Evolutionary conservation across 768 basidiomycete species (phyloP).

Genomic region (Rhodotorula babjevae): DNA sequence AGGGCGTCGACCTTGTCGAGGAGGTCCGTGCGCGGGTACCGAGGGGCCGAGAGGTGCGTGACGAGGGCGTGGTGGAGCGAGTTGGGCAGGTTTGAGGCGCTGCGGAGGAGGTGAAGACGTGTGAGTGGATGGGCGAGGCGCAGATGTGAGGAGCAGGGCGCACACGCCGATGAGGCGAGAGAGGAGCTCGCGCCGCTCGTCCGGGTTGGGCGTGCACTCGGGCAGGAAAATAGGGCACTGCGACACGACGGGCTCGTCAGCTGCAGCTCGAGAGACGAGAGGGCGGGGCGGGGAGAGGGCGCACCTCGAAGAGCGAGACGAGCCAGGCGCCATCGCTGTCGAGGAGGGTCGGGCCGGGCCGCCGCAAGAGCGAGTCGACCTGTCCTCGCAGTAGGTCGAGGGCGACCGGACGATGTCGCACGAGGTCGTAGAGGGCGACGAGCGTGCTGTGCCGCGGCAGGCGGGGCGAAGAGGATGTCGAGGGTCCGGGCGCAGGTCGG

Average conservation of each 20-base stretch:
- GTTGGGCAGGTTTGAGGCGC: constrained; percentile 9
- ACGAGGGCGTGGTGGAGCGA: constrained; percentile 18
- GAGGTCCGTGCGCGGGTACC: constrained; percentile 6
- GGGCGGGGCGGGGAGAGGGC: not conserved
- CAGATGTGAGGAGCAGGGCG: not conserved
- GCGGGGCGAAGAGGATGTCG: not conserved
- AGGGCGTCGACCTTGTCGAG: constrained; percentile 16
- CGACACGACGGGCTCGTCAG: too few species aligned
- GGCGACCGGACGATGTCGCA: not conserved
- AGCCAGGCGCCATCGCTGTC: constrained; percentile 13
- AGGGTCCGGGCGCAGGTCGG: not conserved
- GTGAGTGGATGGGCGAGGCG: too few species aligned
- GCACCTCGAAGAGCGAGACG: constrained; percentile 26
- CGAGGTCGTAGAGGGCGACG: constrained; percentile 3
- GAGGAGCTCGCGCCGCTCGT: not conserved
- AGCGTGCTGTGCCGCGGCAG: not conserved
- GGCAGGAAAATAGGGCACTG: constrained; percentile 11
- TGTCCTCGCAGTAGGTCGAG: not conserved
- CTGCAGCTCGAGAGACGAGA: too few species aligned
- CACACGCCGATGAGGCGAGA: constrained; percentile 27
- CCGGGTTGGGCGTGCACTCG: not conserved
- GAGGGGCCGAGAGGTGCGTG: constrained; percentile 3
- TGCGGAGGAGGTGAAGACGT: not conserved
- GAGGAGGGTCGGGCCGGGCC: constrained; percentile 1
- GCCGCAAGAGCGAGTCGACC: not conserved